A percentile compares a stretch with the other conserved stretches of the same genome.
These are phyloP conservation scores for Cladophialophora exuberans DNA, from an alignment of 2,329 filamentous ascomycete species.

Conservation along the genomic window DNA sequence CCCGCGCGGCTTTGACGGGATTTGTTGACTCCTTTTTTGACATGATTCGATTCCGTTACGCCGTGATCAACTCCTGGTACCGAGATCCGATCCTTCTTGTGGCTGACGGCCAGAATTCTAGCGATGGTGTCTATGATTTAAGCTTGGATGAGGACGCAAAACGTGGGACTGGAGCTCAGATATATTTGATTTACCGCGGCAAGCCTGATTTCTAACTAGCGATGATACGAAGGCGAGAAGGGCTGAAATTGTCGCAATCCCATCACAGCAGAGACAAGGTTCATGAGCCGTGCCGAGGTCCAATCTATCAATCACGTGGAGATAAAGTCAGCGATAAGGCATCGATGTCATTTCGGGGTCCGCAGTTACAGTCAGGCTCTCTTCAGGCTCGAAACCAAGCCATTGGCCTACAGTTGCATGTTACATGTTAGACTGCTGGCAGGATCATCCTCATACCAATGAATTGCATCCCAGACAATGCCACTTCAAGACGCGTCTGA, in stretches of 20 bases:
- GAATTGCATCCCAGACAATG: neutral
- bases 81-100: too few relatives aligned
- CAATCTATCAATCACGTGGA: neutral
- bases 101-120: too few relatives aligned
- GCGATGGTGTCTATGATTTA: too few relatives aligned
- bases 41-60: too few relatives aligned
- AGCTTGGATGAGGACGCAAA: too few relatives aligned
- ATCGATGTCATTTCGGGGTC: neutral
- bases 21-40: slow-evolving; percentile 4
- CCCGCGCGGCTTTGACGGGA: slow-evolving; percentile 12
- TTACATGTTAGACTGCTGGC: too few relatives aligned
- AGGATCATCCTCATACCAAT: too few relatives aligned
- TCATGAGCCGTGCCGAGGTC: neutral
- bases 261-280: neutral
- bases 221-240: neutral
- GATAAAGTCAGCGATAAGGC: slow-evolving; percentile 7
- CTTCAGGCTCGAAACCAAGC: neutral
- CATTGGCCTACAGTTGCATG: slow-evolving; percentile 7
- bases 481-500: neutral
- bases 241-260: too few relatives aligned
- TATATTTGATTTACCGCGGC: too few relatives aligned
- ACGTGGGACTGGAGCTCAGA: too few relatives aligned
- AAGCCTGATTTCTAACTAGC: too few relatives aligned
- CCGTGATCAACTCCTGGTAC: too few relatives aligned
- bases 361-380: slow-evolving; percentile 4